A percentile compares a stretch with the other conserved stretches of the same genome.
These are phyloP conservation scores for Sambucus nigra DNA, from an alignment of 129 eudicot genomes.

Conservation along the genomic window DNA sequence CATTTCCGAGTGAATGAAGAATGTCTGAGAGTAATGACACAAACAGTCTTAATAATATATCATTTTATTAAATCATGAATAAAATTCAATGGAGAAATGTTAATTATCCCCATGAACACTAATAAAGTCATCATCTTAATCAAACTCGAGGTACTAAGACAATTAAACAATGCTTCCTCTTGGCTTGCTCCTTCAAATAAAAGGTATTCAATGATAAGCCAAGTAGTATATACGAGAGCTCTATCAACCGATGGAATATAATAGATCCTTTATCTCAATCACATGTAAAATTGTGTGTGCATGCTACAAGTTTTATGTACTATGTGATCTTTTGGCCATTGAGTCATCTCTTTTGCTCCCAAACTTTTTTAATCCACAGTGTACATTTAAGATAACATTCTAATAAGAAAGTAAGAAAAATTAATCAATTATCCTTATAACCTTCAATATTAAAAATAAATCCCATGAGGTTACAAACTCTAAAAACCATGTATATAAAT, in stretches of 20 bases:
- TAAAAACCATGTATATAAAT: no score
- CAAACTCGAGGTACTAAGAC: constrained; percentile 60
- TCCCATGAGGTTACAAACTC: no score
- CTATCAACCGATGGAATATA: neutral
- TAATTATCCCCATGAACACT: constrained; percentile 53
- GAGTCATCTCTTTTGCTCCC: neutral
- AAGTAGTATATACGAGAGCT: neutral
- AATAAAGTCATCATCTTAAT: constrained; percentile 68
- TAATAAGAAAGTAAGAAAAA: no score
- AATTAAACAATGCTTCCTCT: constrained; percentile 80
- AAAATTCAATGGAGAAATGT: neutral
- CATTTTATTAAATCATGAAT: neutral
- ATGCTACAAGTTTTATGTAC: neutral
- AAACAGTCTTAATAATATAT: neutral
- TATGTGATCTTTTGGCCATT: neutral
- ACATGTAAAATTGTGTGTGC: neutral
- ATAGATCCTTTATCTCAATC: neutral
- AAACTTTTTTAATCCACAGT: constrained; percentile 1
- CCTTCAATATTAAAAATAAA: no score
- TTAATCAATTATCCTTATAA: no score
- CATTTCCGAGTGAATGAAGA: constrained; percentile 15
- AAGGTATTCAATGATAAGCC: neutral
- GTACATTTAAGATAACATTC: no score
- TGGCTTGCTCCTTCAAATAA: constrained; percentile 23
- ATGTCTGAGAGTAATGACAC: constrained; percentile 13